phyloP scores from a whole-genome alignment of 345 rosid genomes.

The Eucalyptus coolabah region DNA sequence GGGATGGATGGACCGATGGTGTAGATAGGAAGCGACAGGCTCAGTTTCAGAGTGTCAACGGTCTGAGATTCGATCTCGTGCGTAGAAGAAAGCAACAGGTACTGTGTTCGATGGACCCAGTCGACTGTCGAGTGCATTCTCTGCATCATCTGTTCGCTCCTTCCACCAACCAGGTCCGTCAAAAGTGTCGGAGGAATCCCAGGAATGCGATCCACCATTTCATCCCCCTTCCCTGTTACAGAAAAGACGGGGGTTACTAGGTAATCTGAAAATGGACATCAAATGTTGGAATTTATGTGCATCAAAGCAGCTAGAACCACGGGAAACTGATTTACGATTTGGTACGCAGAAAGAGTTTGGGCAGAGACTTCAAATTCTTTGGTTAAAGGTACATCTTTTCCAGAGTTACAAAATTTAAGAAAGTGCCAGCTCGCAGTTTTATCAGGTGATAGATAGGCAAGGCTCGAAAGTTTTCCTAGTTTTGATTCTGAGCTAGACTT shows the following conservation, averaged over 20 bases:
- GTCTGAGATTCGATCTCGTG: neutral
- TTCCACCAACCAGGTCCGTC: neutral
- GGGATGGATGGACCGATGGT: constrained; percentile 37
- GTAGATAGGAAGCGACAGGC: constrained; percentile 1
- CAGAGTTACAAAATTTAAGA: neutral
- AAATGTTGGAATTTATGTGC: neutral
- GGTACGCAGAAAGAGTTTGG: neutral
- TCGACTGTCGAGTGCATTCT: neutral
- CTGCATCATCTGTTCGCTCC: neutral
- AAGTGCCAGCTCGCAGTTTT: neutral
- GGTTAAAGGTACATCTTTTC: neutral
- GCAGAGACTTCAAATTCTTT: neutral
- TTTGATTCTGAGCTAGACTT: neutral
- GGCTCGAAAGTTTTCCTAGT: neutral
- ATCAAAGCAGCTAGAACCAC: neutral
- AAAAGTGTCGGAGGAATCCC: neutral
- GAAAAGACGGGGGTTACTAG: neutral
- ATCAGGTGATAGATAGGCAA: neutral
- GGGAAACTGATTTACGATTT: neutral
- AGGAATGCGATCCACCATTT: neutral
- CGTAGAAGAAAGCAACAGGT: neutral
- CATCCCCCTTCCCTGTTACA: too few relatives aligned
- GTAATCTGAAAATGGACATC: neutral
- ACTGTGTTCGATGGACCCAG: neutral
- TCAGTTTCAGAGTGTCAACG: neutral